Evolutionary conservation across 495 filamentous ascomycete genomes (phyloP).

Genomic region (Lasiosphaeria miniovina): DNA sequence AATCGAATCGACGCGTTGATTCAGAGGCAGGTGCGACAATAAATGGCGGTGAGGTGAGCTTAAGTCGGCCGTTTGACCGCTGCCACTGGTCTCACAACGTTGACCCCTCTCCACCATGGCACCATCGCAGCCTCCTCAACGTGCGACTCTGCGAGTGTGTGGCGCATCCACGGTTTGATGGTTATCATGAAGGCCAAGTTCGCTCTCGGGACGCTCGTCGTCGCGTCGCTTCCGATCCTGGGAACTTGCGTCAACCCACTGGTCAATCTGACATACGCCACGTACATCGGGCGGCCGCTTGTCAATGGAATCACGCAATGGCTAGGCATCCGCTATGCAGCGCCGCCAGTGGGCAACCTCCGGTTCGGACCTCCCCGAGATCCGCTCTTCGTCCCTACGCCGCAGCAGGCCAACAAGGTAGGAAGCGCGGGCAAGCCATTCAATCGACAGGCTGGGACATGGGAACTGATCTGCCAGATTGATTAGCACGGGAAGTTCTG

Average conservation of each 20-base stretch:
- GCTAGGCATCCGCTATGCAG: constrained; percentile 44
- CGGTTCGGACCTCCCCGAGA: constrained; percentile 37
- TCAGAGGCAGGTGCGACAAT: too few species aligned
- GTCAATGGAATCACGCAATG: constrained; percentile 36
- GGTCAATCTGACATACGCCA: constrained; percentile 40
- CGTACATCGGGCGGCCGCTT: constrained; percentile 31
- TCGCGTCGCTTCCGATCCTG: not conserved
- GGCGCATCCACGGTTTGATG: not conserved
- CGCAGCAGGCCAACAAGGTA: constrained; percentile 33
- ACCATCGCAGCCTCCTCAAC: not conserved
- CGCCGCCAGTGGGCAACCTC: constrained; percentile 34
- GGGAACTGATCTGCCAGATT: too few species aligned
- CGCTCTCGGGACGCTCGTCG: not conserved
- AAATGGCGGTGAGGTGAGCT: too few species aligned
- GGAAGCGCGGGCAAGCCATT: constrained; percentile 20
- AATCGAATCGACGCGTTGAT: too few species aligned
- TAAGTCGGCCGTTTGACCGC: too few species aligned
- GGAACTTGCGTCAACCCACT: constrained; percentile 10
- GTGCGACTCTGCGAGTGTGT: not conserved
- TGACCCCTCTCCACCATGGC: too few species aligned
- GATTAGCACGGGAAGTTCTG: constrained; percentile 45
- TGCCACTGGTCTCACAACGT: too few species aligned
- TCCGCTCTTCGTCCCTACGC: constrained; percentile 21
- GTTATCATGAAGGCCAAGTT: not conserved
- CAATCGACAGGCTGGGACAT: not conserved